Evolutionary conservation across 2,329 filamentous ascomycete genomes (phyloP).

Genomic region (Chrysosporium queenslandicum): DNA sequence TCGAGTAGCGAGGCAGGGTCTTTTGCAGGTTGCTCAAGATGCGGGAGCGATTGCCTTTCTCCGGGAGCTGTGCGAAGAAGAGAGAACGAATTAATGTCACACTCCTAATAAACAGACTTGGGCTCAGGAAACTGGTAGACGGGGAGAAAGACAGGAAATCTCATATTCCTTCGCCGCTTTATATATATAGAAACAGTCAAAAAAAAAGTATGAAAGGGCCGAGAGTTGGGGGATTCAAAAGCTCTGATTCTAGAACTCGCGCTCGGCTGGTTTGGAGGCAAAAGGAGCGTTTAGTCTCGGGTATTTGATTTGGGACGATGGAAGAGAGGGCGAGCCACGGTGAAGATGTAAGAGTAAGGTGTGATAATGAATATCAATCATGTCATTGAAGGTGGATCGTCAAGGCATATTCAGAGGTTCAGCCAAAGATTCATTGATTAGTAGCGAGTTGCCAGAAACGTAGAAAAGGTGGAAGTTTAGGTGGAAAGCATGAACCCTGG

Average conservation of each 20-base stretch:
- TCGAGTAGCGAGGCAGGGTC: neutral
- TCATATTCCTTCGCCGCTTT: slow-evolving; percentile 1
- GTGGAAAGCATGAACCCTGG: neutral
- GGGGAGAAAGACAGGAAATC: slow-evolving; percentile 2
- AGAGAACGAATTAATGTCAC: neutral
- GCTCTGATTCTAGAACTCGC: neutral
- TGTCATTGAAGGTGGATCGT: neutral
- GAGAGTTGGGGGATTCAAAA: neutral
- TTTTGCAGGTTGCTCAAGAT: slow-evolving; percentile 5
- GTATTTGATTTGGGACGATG: neutral
- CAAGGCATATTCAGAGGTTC: neutral
- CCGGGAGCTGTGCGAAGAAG: neutral
- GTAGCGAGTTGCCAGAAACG: neutral
- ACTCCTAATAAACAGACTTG: neutral
- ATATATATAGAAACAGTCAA: neutral
- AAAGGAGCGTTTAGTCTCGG: slow-evolving; percentile 6
- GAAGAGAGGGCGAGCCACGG: neutral
- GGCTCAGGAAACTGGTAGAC: neutral
- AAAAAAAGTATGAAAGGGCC: neutral
- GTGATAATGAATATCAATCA: neutral
- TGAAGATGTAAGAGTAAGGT: neutral
- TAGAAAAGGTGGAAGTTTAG: no score
- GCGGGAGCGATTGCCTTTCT: slow-evolving; percentile 2
- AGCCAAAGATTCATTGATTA: neutral
- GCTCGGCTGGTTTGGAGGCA: neutral